Evolutionary conservation across 495 filamentous ascomycete species (phyloP).

Genomic region (Schizothecium vesticola): DNA sequence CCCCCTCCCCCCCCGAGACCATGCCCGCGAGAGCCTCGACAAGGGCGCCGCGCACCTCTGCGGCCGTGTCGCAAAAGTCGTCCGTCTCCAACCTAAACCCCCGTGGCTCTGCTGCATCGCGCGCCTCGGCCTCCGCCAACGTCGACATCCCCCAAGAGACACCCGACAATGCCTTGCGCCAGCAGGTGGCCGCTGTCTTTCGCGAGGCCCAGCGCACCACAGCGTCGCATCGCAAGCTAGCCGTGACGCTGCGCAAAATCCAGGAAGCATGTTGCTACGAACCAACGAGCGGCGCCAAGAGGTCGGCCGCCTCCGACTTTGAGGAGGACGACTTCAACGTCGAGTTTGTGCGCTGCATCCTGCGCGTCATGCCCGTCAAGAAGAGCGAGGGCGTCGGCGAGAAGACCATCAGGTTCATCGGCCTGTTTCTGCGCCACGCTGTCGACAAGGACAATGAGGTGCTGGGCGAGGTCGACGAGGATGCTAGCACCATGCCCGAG

Average conservation of each 20-base stretch:
- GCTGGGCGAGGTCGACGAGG: slow-evolving; percentile 45
- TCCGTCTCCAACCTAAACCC: slow-evolving; percentile 49
- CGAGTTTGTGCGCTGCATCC: slow-evolving; percentile 75
- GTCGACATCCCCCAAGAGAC: slow-evolving; percentile 68
- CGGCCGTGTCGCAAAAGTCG: slow-evolving; percentile 50
- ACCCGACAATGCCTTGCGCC: slow-evolving; percentile 62
- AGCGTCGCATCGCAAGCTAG: slow-evolving; percentile 82
- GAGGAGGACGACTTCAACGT: slow-evolving; percentile 81
- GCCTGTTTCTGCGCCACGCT: slow-evolving; percentile 74
- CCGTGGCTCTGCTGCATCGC: slow-evolving; percentile 49
- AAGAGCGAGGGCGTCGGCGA: slow-evolving; percentile 90
- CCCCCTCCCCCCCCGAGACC: neutral
- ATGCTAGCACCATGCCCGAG: slow-evolving; percentile 61
- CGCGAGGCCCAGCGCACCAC: slow-evolving; percentile 82
- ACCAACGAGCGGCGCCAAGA: slow-evolving; percentile 46
- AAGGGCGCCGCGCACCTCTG: slow-evolving; percentile 47
- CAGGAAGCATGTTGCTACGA: slow-evolving; percentile 88
- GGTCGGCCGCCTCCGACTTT: slow-evolving; percentile 51
- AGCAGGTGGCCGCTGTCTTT: slow-evolving; percentile 73
- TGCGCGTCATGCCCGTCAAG: slow-evolving; percentile 78
- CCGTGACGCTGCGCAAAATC: slow-evolving; percentile 76
- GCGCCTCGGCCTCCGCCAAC: slow-evolving; percentile 56
- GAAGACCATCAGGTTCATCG: slow-evolving; percentile 75
- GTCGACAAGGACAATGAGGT: slow-evolving; percentile 70
- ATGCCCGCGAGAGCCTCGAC: slow-evolving; percentile 34